These are phyloP conservation scores for Quercus lobata DNA, from an alignment of 331 rosid genomes.

Conservation along the genomic window DNA sequence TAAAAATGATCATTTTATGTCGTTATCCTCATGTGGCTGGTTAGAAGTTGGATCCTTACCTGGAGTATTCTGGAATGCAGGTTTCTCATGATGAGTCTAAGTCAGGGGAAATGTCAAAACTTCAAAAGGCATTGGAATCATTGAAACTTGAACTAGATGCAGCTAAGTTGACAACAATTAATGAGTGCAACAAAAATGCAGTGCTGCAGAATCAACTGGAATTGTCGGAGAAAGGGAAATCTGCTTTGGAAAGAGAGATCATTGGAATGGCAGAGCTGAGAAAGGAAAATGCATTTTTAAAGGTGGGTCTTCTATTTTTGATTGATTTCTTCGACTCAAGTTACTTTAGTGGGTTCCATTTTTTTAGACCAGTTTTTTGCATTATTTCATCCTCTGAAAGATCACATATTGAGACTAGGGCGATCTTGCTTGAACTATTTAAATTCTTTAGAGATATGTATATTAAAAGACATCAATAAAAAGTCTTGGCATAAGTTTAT, in stretches of 20 bases:
- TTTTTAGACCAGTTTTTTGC: not conserved
- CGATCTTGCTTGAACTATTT: not conserved
- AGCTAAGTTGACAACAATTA: conserved; percentile 76
- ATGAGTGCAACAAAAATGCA: conserved; percentile 94
- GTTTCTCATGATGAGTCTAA: conserved; percentile 89
- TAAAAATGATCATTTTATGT: not conserved
- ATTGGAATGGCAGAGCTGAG: conserved; percentile 57
- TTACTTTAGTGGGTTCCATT: not conserved
- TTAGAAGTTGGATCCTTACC: conserved; percentile 6
- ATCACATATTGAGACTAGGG: not conserved
- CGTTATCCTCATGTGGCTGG: not conserved
- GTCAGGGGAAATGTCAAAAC: conserved; percentile 63
- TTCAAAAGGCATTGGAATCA: conserved; percentile 70
- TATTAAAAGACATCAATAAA: not conserved
- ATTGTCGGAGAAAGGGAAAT: conserved; percentile 72
- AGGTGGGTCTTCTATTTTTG: conserved; percentile 40
- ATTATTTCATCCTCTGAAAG: not conserved
- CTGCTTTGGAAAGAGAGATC: conserved; percentile 74
- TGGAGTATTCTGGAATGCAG: conserved; percentile 40
- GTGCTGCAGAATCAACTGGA: conserved; percentile 85
- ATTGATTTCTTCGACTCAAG: not conserved
- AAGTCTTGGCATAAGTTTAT: not conserved
- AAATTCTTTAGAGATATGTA: not conserved
- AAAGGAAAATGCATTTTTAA: conserved; percentile 68
- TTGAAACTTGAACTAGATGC: conserved; percentile 83